Evolutionary conservation across 208 protist genomes (phyloP), one percentile per base, ranked within the genome.

Genomic region (Trypanosoma boissoni): DNA sequence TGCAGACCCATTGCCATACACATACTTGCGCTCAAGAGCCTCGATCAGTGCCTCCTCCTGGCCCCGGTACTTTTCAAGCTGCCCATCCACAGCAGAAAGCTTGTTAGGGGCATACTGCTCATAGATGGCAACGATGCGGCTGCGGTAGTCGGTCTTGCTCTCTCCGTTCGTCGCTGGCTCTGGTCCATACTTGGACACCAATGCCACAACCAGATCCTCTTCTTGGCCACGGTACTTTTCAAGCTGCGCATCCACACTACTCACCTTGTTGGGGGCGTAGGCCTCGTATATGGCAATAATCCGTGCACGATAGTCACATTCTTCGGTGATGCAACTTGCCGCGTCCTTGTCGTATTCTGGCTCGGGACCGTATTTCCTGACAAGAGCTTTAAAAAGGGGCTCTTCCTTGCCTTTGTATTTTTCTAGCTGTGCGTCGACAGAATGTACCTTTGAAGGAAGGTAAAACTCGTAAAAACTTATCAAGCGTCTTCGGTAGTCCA

Each of bases 181-280:
- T 16, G 34, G 44, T 12, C n/a, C 37, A 21, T 75, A 78, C 45
- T 64, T 67, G 20, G 21, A 37, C 14, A 74, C 58, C 2, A 69
- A 46, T 5, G 65, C 66, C 3, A 23, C 46, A 23, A 82, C 52
- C 1, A 78, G 42, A 14, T 68, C 72, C 49, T 72, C 64, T 24
- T 76, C 76, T 14, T 54, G 61, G 7, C 76, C 76, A 4, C 41
- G 54, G 55, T 82, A 75, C 51, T 72, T 68, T 16, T 39, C 27
- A 3, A 82, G 57, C 12, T 69, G 42, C 10, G 37, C 29, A 18
- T 60, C 64, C 18, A 72, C 76, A 37, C 34, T 42, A 3, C 37
- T 41, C 8, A 73, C 58, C n/a, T 69, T 70, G 26, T 36, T 44
- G 5, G 65, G 71, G 7, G 44, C 34, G 58, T 82, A 78, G 12